Base-by-base conservation (phyloP, 345 rosid species). In the Mercurialis annua region DNA sequence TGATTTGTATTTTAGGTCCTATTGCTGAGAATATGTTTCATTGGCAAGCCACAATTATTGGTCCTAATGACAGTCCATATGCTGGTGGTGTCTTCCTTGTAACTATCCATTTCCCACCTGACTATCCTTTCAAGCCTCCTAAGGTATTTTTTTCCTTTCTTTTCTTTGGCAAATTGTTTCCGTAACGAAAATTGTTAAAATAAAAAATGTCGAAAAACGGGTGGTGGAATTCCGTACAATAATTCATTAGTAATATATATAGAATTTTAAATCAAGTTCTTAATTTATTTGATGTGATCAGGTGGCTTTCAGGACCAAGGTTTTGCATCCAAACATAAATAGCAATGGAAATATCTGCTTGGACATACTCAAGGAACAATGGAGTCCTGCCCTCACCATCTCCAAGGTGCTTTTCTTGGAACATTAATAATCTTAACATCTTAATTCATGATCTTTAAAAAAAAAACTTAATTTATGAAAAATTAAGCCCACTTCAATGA, bases 21-120 rank as follows among this genome's bases (percentile, higher is more conserved):
- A 83, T 73, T 18, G 86, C 82, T 66, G 86, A 84, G 76, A 87
- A 87, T 62, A 83, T 84, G 84, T 87, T 84, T 67, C 86, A 83
- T 16, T 87, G 92, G 92, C 89, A 87, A 80, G 92, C 92, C 34
- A 87, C 87, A 1, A 87, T 87, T 21, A 83, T 87, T 1, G 92
- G 87, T 44, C 92, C 89, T 0, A 83, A 78, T 43, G 89, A 87
- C 3, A 83, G 89, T 71, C 89, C 92, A 0, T 87, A 87, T 38
- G 71, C 89, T 2, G 92, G 89, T 11, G 92, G 92, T 59, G 87
- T 87, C 63, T 87, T 87, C 76, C 80, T 87, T 17, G 86, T 87
- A 10, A 80, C 77, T 29, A 84, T 87, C 42, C 82, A 87, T 71
- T 87, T 87, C 64, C 82, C 89, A 16, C 81, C 79, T 12, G 92